Evolutionary conservation across 2,329 filamentous ascomycete species (phyloP).

Genomic region (Cylindrodendrum hubeiense): DNA sequence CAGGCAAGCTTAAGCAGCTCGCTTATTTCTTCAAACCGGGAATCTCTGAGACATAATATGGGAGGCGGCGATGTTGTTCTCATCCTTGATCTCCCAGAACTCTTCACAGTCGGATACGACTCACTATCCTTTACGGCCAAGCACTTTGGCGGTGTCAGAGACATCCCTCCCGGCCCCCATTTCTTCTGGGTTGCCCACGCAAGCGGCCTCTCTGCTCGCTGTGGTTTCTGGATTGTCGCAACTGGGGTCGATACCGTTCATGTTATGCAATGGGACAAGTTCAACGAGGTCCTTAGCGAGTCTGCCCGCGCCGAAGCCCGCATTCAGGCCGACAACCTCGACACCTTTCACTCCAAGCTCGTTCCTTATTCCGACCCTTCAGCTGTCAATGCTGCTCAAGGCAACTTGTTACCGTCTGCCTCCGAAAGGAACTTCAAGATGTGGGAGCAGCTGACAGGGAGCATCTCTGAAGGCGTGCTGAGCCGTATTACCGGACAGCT

Average conservation of each 20-base stretch:
- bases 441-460: constrained; percentile 66
- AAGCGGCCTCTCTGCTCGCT: constrained; percentile 61
- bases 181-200: constrained; percentile 70
- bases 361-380: constrained; percentile 58
- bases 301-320: constrained; percentile 59
- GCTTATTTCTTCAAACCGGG: constrained; percentile 18
- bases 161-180: constrained; percentile 68
- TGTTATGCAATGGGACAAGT: constrained; percentile 67
- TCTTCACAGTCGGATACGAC: constrained; percentile 67
- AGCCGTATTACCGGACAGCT: constrained; percentile 59
- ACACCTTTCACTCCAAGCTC: constrained; percentile 55
- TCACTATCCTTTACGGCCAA: constrained; percentile 60
- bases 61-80: constrained; percentile 64
- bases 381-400: constrained; percentile 30
- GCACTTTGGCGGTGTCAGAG: constrained; percentile 65
- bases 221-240: constrained; percentile 69
- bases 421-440: constrained; percentile 50
- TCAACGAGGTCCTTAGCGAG: constrained; percentile 66
- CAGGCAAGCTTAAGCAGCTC: constrained; percentile 14
- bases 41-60: constrained; percentile 44
- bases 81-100: constrained; percentile 63
- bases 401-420: constrained; percentile 34
- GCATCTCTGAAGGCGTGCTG: constrained; percentile 60
- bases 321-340: constrained; percentile 57
- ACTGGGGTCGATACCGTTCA: constrained; percentile 51